Evolutionary conservation across 768 basidiomycete genomes (phyloP).

Genomic region (Botryobasidium botryosum): DNA sequence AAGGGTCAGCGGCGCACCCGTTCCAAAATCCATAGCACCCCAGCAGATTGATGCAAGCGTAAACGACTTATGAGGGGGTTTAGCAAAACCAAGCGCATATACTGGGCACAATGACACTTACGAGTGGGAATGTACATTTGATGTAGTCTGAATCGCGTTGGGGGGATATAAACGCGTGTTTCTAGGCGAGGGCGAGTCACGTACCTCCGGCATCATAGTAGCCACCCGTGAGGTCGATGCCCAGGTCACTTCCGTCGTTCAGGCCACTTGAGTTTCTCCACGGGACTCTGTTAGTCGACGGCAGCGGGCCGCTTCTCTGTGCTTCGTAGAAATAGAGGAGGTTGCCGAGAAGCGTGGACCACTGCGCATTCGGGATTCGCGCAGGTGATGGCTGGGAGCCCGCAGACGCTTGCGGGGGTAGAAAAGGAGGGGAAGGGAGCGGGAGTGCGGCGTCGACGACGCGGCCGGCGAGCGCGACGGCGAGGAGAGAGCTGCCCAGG

Average conservation of each 20-base stretch:
- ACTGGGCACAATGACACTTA: constrained; percentile 20
- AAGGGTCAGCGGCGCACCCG: constrained; percentile 29
- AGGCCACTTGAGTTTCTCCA: constrained; percentile 78
- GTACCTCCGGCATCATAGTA: constrained; percentile 87
- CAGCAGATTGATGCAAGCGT: constrained; percentile 76
- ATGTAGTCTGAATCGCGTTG: constrained; percentile 45
- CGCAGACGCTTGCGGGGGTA: no score
- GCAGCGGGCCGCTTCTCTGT: constrained; percentile 69
- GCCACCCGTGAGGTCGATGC: constrained; percentile 65
- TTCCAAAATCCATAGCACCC: constrained; percentile 74
- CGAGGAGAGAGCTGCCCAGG: no score
- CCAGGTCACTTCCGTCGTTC: constrained; percentile 58
- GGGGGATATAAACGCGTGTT: neutral
- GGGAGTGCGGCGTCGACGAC: no score
- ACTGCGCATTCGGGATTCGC: constrained; percentile 59
- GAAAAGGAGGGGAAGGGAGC: no score
- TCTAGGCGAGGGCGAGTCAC: constrained; percentile 12
- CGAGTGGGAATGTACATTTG: constrained; percentile 75
- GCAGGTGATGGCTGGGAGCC: no score
- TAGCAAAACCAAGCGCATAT: constrained; percentile 1
- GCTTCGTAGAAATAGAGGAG: constrained; percentile 82
- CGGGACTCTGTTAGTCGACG: constrained; percentile 48
- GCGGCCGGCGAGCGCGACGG: no score
- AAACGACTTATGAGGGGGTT: constrained; percentile 40
- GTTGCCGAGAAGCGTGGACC: constrained; percentile 67